Evolutionary conservation across 495 filamentous ascomycete genomes (phyloP), one percentile per base, ranked within the genome.

Genomic region (Aspergillus nanangensis): DNA sequence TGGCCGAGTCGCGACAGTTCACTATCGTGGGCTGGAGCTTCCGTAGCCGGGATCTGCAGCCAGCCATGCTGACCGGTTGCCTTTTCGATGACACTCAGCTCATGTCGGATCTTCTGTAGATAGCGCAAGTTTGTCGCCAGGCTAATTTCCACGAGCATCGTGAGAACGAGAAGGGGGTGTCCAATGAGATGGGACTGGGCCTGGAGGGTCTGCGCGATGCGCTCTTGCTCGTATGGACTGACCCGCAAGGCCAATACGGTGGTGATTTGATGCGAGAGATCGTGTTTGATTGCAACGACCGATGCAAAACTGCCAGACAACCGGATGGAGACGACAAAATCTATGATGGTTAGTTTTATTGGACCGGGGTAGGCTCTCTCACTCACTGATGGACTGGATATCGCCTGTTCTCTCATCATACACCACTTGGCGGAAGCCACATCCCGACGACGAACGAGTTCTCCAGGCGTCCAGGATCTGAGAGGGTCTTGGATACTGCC

Each of bases 21-120:
- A 14, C 47, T 50, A 19, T 50, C 47, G n/a, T 50, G 47, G 13
- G 47, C 47, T 13, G 41, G 47, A 2, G 47, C 47, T 7, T 44
- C 47, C 5, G 41, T 14, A 3, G 41, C 47, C 0, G 47, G 47
- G 34, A 50, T 44, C 35, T 44, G 23, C 9, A 50, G 47, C 47
- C 47, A 50, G 21, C 22, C 47, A 15, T 50, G 47, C 22, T 50
- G 47, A 1, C 47, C 47, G 2, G 47, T 50, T 1, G 47, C 47
- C 8, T 50, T 50, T 19, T 50, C 47, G 7, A 50, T 41, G 9
- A 33, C 34, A 19, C 47, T 50, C 1, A 50, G 25, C 25, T 50
- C 40, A n/a, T 44, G 47, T 1, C 47, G 47, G 19, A 50, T 44
- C 24, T 44, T 44, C 9, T 50, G 47, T 41, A 50, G 38, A 41